Percentiles rank a stretch among this genome's conserved stretches.
These are phyloP conservation scores for Boletus albobrunnescens DNA, from an alignment of 1,284 basidiomycete species.

Conservation along the genomic window DNA sequence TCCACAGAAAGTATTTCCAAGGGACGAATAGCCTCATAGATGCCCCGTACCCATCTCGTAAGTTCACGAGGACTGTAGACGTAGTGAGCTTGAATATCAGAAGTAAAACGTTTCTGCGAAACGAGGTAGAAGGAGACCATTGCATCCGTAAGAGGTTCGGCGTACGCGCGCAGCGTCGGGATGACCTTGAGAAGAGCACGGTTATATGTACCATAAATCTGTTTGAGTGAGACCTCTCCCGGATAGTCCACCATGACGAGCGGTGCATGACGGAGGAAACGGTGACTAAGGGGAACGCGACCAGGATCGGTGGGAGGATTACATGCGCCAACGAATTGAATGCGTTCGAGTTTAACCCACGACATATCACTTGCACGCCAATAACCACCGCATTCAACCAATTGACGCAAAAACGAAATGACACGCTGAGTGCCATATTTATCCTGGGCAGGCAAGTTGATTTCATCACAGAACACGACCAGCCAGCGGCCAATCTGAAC, in stretches of 20 bases:
- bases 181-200: slow-evolving; percentile 94
- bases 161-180: slow-evolving; percentile 88
- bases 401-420: slow-evolving; percentile 96
- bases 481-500: slow-evolving; percentile 96
- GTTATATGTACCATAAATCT: slow-evolving; percentile 99
- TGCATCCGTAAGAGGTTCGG: slow-evolving; percentile 92
- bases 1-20: slow-evolving; percentile 89
- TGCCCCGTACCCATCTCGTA: slow-evolving; percentile 95
- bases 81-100: slow-evolving; percentile 96
- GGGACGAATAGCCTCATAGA: slow-evolving; percentile 94
- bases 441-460: slow-evolving; percentile 95
- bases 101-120: slow-evolving; percentile 92
- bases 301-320: slow-evolving; percentile 99
- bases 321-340: slow-evolving; percentile 99
- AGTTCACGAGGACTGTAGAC: slow-evolving; percentile 99
- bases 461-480: slow-evolving; percentile 99
- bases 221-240: slow-evolving; percentile 93
- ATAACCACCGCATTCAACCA: slow-evolving; percentile 93
- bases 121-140: slow-evolving; percentile 97
- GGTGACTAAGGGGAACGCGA: slow-evolving; percentile 94
- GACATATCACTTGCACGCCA: slow-evolving; percentile 94
- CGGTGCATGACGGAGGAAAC: slow-evolving; percentile 97
- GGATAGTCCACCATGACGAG: slow-evolving; percentile 99
- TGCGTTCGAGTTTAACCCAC: slow-evolving; percentile 97
- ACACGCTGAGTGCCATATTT: slow-evolving; percentile 99